Evolutionary conservation across 192 early-diverging fungal genomes (phyloP).

Genomic region (Geosiphon pyriformis): DNA sequence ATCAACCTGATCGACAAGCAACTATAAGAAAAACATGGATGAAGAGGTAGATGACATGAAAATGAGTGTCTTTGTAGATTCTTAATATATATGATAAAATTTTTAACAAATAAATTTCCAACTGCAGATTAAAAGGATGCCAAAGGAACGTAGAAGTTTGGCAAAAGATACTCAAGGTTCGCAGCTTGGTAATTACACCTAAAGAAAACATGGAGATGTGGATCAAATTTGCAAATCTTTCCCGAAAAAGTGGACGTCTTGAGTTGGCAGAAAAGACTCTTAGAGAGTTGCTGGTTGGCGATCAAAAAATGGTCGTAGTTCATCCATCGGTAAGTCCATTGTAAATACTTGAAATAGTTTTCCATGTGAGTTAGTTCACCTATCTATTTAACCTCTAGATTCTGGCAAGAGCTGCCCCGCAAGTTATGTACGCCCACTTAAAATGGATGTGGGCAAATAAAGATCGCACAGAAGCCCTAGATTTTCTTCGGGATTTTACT

Average conservation of each 20-base stretch:
- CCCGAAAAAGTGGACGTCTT: slow-evolving; percentile 82
- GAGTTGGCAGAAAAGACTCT: slow-evolving; percentile 78
- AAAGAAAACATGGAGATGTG: slow-evolving; percentile 92
- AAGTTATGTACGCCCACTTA: slow-evolving; percentile 85
- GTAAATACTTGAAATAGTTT: background rate
- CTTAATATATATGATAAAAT: slow-evolving; percentile 4
- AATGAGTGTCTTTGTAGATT: background rate
- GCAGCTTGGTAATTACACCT: slow-evolving; percentile 82
- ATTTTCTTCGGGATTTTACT: slow-evolving; percentile 74
- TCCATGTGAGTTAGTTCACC: background rate
- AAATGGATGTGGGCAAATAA: slow-evolving; percentile 86
- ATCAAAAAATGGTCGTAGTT: slow-evolving; percentile 40
- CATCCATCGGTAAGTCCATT: slow-evolving; percentile 16
- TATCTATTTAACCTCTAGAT: background rate
- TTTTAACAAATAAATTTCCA: too few species aligned
- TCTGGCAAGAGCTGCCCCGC: slow-evolving; percentile 36
- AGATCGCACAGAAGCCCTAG: slow-evolving; percentile 59
- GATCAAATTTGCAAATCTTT: slow-evolving; percentile 93
- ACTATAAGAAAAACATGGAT: slow-evolving; percentile 88
- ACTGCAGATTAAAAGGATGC: slow-evolving; percentile 77
- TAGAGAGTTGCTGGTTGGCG: slow-evolving; percentile 56
- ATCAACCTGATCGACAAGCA: slow-evolving; percentile 68
- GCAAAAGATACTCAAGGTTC: slow-evolving; percentile 85
- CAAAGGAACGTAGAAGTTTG: slow-evolving; percentile 94
- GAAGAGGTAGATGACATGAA: slow-evolving; percentile 26